Percentiles rank a stretch among this genome's conserved stretches.
These are phyloP conservation scores for Talaromyces piceae DNA, from an alignment of 2,329 filamentous ascomycete genomes.

Conservation along the genomic window DNA sequence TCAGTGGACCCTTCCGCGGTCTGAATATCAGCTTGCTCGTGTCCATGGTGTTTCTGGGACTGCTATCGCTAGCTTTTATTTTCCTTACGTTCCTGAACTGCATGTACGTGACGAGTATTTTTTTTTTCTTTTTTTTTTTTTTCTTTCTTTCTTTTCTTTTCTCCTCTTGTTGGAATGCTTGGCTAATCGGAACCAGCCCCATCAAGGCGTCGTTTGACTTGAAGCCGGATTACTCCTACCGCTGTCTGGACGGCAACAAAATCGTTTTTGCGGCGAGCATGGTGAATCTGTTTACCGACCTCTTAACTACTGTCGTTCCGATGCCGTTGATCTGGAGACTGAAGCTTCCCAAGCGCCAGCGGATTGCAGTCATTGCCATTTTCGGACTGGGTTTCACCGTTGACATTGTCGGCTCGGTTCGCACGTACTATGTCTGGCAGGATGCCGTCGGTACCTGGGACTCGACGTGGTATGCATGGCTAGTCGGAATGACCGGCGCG, in stretches of 20 bases:
- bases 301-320: constrained; percentile 28
- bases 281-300: constrained; percentile 32
- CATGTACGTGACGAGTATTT: constrained; percentile 23
- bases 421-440: constrained; percentile 29
- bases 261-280: constrained; percentile 29
- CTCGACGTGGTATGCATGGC: constrained; percentile 29
- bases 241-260: constrained; percentile 22
- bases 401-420: constrained; percentile 27
- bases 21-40: constrained; percentile 21
- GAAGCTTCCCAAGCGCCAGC: constrained; percentile 28
- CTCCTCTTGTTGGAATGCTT: background rate
- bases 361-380: constrained; percentile 30
- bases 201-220: constrained; percentile 18
- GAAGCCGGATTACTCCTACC: constrained; percentile 14
- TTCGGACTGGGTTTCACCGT: constrained; percentile 32
- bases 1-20: constrained; percentile 11
- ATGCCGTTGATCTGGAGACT: constrained; percentile 36
- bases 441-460: constrained; percentile 27
- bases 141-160: background rate
- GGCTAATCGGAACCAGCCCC: constrained; percentile 19
- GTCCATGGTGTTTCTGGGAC: constrained; percentile 25
- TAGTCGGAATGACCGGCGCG: constrained; percentile 22
- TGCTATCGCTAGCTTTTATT: constrained; percentile 25
- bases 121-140: background rate
- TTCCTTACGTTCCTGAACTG: constrained; percentile 34